Conservation (phyloP, 1,139 yeast genomes). For the Casaregolazyma suthepensis region DNA sequence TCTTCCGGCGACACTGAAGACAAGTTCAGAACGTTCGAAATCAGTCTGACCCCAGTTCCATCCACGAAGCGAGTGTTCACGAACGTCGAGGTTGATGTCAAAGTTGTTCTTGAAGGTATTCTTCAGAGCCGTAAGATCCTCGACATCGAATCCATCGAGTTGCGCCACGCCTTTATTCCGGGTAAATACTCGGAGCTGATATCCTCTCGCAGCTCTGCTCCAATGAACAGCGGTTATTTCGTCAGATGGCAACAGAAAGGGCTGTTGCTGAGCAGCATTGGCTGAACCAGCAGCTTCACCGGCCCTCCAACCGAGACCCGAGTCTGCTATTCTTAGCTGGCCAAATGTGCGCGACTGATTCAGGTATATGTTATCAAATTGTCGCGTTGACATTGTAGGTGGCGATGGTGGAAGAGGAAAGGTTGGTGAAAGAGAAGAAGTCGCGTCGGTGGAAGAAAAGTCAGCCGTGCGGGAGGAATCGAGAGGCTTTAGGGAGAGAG, state of each 20-base stretch:
- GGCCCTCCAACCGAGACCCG: constrained; percentile 97
- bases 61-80: constrained; percentile 90
- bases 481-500: neutral
- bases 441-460: neutral
- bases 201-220: constrained; percentile 93
- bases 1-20: constrained; percentile 78
- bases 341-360: constrained; percentile 83
- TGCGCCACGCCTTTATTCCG: constrained; percentile 80
- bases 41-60: constrained; percentile 99
- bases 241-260: constrained; percentile 79
- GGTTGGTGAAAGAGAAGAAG: neutral
- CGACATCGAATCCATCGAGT: constrained; percentile 84
- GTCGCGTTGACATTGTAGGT: constrained; percentile 31
- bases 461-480: neutral
- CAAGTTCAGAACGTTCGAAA: constrained; percentile 84
- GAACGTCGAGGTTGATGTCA: constrained; percentile 63
- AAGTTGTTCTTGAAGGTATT: constrained; percentile 79
- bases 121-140: constrained; percentile 75
- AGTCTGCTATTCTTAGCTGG: constrained; percentile 86
- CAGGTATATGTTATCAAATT: constrained; percentile 80
- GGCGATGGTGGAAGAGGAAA: constrained; percentile 2
- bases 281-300: constrained; percentile 48
- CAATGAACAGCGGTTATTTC: constrained; percentile 77
- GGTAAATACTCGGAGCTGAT: constrained; percentile 82
- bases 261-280: constrained; percentile 45